Base-by-base conservation (phyloP, 2,329 filamentous ascomycete species). In the Ophiocordyceps unilateralis region DNA sequence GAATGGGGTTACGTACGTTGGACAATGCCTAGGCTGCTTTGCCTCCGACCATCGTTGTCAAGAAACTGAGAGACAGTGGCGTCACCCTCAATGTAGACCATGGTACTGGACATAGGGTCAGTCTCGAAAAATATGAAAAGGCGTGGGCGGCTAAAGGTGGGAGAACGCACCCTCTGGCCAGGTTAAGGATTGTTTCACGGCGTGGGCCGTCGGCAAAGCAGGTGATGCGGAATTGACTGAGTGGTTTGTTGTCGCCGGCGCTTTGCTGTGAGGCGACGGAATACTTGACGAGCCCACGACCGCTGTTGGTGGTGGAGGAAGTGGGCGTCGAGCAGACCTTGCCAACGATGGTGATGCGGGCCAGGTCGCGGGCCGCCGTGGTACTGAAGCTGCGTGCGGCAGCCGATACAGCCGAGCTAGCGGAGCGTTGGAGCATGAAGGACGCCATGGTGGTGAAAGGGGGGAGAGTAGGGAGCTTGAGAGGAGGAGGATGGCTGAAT, bases 271-370 rank as follows among this genome's bases (percentile, higher is more conserved):
- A 83, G 42, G 76, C 88, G 48, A 98, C 67, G 5, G 77, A 66
- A 60, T 93, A 96, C 53, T 74, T 76, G 55, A 96, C 58, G 45
- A 93, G 55, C 49, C 93, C 83, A 49, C 71, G 72, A 45, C 86
- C 86, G 42, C 67, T 36, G n/a, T 36, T 79, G 54, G 74, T 72
- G 40, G 83, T 84, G 46, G 76, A 61, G 32, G 73, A 69, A 50
- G 87, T 55, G 45, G 91, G 89, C 43, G 76, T 72, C 53, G 78
- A 74, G 47, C 75, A 86, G 42, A 98, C 77, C 61, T 87, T 82
- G 57, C 91, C 91, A 52, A 95, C 73, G 61, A 98, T 69, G 55
- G 78, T 82, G 68, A 98, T 82, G 63, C 80, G 82, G 52, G 91
- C 84, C 51, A 91, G 56, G 48, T 71, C 64, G 48, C 75, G 72